Conservation (phyloP, 306 rosid genomes). For the Pachyrhizus erosus region DNA sequence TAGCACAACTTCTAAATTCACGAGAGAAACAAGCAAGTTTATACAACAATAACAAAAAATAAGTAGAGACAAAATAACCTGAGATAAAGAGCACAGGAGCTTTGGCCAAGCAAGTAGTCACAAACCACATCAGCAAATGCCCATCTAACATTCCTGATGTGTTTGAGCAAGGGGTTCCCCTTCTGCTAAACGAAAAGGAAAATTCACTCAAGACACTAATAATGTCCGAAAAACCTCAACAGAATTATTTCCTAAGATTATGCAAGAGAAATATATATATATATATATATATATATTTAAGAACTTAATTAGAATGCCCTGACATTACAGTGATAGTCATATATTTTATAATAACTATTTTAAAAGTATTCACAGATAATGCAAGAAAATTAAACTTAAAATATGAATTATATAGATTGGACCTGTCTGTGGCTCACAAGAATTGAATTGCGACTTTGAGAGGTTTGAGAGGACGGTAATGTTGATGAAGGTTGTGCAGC, state of each 20-base stretch:
- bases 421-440: conserved; percentile 98
- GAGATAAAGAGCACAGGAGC: conserved; percentile 92
- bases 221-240: background rate
- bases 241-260: background rate
- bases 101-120: conserved; percentile 89
- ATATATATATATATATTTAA: too few species aligned
- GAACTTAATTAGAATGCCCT: too few species aligned
- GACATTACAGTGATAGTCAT: too few species aligned
- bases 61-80: conserved; percentile 59
- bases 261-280: too few species aligned
- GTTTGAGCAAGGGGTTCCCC: conserved; percentile 93
- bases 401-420: background rate
- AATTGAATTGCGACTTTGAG: conserved; percentile 79
- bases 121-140: conserved; percentile 87
- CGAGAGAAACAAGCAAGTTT: conserved; percentile 12
- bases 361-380: background rate
- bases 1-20: conserved; percentile 5
- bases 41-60: background rate
- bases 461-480: conserved; percentile 37
- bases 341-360: too few species aligned
- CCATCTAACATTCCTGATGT: conserved; percentile 95
- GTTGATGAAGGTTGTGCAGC: conserved; percentile 51
- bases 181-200: conserved; percentile 55
- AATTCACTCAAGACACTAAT: background rate
- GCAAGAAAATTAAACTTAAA: background rate